Evolutionary conservation across 176 grass and related monocot genomes (phyloP).

Genomic region (Poa pratensis): DNA sequence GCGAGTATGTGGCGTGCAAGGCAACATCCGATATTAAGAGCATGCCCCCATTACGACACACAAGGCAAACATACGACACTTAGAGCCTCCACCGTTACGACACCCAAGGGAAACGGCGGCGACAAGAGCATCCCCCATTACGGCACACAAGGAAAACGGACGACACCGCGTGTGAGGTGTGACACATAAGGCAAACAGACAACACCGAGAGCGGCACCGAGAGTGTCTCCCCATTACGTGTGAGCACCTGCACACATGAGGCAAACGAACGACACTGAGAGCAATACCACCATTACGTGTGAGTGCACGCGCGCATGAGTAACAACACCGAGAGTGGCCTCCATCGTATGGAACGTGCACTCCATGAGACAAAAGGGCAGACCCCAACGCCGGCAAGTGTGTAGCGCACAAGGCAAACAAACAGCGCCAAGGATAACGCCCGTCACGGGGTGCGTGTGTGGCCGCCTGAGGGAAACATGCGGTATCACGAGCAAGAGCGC

Average conservation of each 20-base stretch:
- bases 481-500: no score
- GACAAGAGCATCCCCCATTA: neutral
- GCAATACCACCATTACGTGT: neutral
- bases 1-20: neutral
- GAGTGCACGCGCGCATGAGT: neutral
- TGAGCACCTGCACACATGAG: neutral
- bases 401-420: neutral
- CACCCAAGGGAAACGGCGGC: no score
- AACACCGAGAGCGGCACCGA: no score
- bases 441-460: neutral
- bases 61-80: no score
- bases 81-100: no score
- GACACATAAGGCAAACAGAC: neutral
- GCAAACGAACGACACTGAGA: neutral
- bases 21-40: no score
- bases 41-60: no score
- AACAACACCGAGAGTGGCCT: neutral
- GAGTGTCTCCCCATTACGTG: neutral
- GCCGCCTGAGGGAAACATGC: no score
- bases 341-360: no score
- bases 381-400: neutral
- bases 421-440: no score
- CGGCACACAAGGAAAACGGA: neutral
- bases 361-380: neutral
- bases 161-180: neutral